Conservation (phyloP, 2,329 filamentous ascomycete species). For the Colletotrichum sp. region DNA sequence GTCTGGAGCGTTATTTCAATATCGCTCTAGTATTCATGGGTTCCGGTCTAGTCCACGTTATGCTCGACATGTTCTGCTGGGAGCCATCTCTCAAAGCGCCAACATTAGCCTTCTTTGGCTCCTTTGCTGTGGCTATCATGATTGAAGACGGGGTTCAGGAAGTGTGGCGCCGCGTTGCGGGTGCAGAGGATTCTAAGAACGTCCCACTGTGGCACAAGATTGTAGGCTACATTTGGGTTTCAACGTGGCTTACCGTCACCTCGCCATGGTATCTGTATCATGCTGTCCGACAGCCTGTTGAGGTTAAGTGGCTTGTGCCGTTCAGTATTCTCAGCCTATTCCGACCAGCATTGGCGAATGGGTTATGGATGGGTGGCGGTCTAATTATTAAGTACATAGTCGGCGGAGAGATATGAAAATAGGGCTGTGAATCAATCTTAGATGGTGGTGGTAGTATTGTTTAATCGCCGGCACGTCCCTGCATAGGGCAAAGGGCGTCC, state of each 20-base stretch:
- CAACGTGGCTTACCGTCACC: neutral
- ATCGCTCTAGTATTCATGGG: neutral
- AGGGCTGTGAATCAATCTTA: too few species aligned
- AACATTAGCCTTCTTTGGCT: neutral
- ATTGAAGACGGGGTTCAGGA: neutral
- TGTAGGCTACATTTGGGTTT: neutral
- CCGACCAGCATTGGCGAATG: too few species aligned
- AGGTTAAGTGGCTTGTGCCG: fast-evolving
- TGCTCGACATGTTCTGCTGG: neutral
- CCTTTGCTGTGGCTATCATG: neutral
- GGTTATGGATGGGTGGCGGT: too few species aligned
- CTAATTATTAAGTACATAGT: too few species aligned
- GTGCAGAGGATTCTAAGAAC: too few species aligned
- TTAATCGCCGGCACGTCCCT: too few species aligned
- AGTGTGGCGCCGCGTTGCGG: neutral
- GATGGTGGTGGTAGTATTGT: too few species aligned
- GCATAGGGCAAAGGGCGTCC: too few species aligned
- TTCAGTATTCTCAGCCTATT: neutral
- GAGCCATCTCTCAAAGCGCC: neutral
- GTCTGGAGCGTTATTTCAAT: neutral
- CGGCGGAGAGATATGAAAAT: too few species aligned
- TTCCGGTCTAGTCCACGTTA: neutral
- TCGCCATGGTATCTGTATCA: neutral
- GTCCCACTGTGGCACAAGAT: neutral
- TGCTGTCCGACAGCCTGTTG: neutral